Percentiles rank a stretch among this genome's conserved stretches.
Conservation (phyloP, 495 filamentous ascomycete species). For the Xylaria sp. region DNA sequence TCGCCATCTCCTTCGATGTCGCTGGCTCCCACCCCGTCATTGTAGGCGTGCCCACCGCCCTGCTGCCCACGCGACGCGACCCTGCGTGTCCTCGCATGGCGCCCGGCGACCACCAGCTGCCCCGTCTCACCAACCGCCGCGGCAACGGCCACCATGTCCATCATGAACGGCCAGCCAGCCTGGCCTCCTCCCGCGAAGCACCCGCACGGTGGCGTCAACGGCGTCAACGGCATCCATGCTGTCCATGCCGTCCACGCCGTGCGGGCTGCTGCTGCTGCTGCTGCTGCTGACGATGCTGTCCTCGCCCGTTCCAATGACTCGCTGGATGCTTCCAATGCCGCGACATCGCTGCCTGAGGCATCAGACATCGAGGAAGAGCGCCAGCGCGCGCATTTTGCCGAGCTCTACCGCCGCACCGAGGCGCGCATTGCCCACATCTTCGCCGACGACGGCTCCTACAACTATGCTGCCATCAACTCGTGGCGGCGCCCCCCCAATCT, state of each 20-base stretch:
- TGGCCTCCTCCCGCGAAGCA: conserved; percentile 50
- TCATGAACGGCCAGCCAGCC: conserved; percentile 56
- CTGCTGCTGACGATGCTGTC: conserved; percentile 52
- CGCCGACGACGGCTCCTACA: conserved; percentile 76
- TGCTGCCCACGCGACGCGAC: conserved; percentile 53
- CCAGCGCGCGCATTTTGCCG: conserved; percentile 51
- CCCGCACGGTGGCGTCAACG: conserved; percentile 39
- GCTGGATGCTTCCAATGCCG: conserved; percentile 37
- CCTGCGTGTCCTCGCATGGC: conserved; percentile 56
- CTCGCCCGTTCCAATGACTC: conserved; percentile 45
- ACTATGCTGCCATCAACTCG: conserved; percentile 46
- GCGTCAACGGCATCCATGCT: conserved; percentile 39
- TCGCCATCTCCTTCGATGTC: conserved; percentile 50
- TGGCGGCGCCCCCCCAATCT: conserved; percentile 45
- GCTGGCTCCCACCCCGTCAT: conserved; percentile 49
- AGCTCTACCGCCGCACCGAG: conserved; percentile 52
- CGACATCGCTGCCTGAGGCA: conserved; percentile 59
- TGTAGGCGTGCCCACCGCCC: conserved; percentile 46
- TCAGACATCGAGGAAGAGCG: conserved; percentile 56
- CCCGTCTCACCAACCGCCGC: conserved; percentile 43
- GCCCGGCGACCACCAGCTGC: conserved; percentile 50
- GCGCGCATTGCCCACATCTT: conserved; percentile 67
- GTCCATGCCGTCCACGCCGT: conserved; percentile 50
- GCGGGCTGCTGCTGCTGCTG: too few species aligned
- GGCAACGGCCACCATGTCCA: conserved; percentile 53